Percentiles rank a stretch among this genome's conserved stretches.
phyloP scores from a whole-genome alignment of 2,329 filamentous ascomycete species.

The Scedosporium minutisporum region DNA sequence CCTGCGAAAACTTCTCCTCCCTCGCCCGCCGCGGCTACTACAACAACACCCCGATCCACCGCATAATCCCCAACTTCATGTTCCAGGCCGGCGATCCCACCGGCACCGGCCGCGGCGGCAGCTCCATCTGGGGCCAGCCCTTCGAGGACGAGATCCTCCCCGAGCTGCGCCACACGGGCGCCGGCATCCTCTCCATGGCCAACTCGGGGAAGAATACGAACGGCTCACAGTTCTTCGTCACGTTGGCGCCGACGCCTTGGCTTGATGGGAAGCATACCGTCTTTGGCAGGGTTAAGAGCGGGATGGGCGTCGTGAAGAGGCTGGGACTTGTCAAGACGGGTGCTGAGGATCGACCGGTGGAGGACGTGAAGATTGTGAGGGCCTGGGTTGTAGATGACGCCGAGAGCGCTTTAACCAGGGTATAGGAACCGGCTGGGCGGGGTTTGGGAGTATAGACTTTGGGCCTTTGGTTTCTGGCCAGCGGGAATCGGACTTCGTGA shows the following conservation, averaged over 20 bases:
- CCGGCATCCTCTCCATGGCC: slow-evolving; percentile 92
- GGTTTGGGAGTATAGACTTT: no score
- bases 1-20: slow-evolving; percentile 78
- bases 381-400: slow-evolving; percentile 60
- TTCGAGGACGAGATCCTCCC: slow-evolving; percentile 86
- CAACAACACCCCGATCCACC: slow-evolving; percentile 77
- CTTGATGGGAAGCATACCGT: slow-evolving; percentile 95
- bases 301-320: slow-evolving; percentile 73
- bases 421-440: neutral
- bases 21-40: slow-evolving; percentile 82
- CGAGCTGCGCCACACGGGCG: slow-evolving; percentile 79
- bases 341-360: slow-evolving; percentile 66
- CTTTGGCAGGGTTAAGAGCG: slow-evolving; percentile 80
- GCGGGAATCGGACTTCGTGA: no score
- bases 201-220: slow-evolving; percentile 91
- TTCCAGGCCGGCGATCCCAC: slow-evolving; percentile 90
- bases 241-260: slow-evolving; percentile 89
- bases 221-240: slow-evolving; percentile 93
- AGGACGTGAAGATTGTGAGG: slow-evolving; percentile 71
- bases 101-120: slow-evolving; percentile 81
- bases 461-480: no score
- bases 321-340: slow-evolving; percentile 84
- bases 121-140: slow-evolving; percentile 83
- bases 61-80: slow-evolving; percentile 95
- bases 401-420: slow-evolving; percentile 18